phyloP scores from a whole-genome alignment of 257 asterid genomes.

The Solanum sejunctum region DNA sequence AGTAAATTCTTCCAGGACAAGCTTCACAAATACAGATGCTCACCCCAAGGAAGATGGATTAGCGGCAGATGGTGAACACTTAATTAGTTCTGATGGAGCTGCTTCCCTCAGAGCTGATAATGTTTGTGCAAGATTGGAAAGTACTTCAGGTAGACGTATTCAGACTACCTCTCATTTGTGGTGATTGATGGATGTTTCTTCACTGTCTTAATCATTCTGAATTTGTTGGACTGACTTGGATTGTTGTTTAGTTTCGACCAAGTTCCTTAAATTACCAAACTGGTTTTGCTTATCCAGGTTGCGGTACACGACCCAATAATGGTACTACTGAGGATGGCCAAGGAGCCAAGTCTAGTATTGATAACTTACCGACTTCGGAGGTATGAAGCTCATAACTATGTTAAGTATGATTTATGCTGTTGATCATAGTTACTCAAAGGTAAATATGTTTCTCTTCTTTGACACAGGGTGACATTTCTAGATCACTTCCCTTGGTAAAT shows the following conservation, averaged over 20 bases:
- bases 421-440: not conserved
- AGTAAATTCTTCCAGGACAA: constrained; percentile 1
- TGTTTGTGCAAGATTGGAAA: constrained; percentile 23
- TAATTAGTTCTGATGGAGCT: constrained; percentile 25
- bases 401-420: not conserved
- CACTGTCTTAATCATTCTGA: not conserved
- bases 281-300: constrained; percentile 31
- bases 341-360: constrained; percentile 31
- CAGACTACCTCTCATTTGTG: not conserved
- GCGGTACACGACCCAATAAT: constrained; percentile 28
- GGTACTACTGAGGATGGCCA: constrained; percentile 31
- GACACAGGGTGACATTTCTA: constrained; percentile 31
- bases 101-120: constrained; percentile 14
- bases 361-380: constrained; percentile 40
- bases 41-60: constrained; percentile 34
- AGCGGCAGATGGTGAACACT: not conserved
- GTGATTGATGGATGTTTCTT: not conserved
- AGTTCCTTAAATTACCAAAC: not conserved
- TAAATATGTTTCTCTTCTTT: not conserved
- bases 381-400: constrained; percentile 18
- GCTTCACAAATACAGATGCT: not conserved
- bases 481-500: constrained; percentile 26
- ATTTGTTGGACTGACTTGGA: not conserved
- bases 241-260: not conserved
- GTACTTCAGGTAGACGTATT: constrained; percentile 20